Evolutionary conservation across 179 eudicot species (phyloP), one percentile per base, ranked within the genome.

Genomic region (Dionaea muscipula): DNA sequence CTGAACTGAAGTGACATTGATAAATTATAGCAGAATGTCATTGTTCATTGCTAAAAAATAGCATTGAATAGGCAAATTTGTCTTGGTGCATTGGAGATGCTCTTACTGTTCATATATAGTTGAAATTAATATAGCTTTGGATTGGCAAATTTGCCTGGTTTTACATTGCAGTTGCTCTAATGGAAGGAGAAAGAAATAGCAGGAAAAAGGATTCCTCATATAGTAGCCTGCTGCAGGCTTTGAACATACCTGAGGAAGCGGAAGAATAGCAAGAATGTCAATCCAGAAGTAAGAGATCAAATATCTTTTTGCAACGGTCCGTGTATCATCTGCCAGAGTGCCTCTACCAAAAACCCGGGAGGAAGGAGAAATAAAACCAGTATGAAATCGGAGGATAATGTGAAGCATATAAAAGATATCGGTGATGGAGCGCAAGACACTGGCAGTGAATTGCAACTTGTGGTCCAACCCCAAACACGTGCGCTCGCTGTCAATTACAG

Each of bases 321-420:
- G 53, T 51, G 58, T 61, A 48, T 83, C 78, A 53, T 56, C 70
- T 28, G 73, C 60, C 27, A 85, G 48, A 51, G 70, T 85, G 20
- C 91, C 91, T 18, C 91, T 72, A 38, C 95, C 95, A 73, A 83
- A 72, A 18, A 78, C 87, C 48, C 85, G 72, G 36, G 95, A 72
- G 65, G 81, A 68, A 47, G 78, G 91, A 43, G 85, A 72, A 37
- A 85, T 72, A 63, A 74, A 83, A 3, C 77, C 95, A 27, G 95
- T 85, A 26, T 76, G 83, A 27, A 85, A 85, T 49, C 77, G 81
- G 17, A 85, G 56, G 56, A 78, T 10, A 39, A 85, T 85, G 58
- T 83, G 95, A 55, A 75, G 57, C 33, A 85, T 22, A 68, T 83
- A 85, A 64, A 85, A 78, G 57, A 78, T 3, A 47, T 83, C 95